Evolutionary conservation across 1,284 basidiomycete species (phyloP).

Genomic region (Moesziomyces sp.): DNA sequence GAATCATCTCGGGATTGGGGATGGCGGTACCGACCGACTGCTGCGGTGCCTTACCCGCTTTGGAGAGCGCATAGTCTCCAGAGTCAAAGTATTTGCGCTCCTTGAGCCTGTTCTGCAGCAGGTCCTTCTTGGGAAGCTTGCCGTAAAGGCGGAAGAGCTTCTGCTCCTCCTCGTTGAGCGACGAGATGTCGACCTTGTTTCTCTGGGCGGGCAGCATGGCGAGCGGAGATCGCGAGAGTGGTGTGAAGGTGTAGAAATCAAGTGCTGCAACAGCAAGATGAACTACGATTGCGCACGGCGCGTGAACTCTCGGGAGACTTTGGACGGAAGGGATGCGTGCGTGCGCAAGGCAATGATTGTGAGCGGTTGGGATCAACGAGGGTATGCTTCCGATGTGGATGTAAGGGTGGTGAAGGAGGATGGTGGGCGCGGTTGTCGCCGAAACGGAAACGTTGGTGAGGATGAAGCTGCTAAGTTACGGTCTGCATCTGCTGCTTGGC

Average conservation of each 20-base stretch:
- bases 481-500: too few species aligned
- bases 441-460: too few species aligned
- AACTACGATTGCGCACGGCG: too few species aligned
- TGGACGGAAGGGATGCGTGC: too few species aligned
- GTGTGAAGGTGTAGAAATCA: background rate
- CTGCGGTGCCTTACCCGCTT: constrained; percentile 88
- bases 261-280: too few species aligned
- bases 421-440: too few species aligned
- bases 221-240: background rate
- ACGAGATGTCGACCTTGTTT: constrained; percentile 92
- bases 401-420: too few species aligned
- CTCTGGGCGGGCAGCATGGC: constrained; percentile 82
- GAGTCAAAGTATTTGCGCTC: constrained; percentile 99
- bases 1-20: constrained; percentile 81
- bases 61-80: constrained; percentile 94
- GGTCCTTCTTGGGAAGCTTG: constrained; percentile 92
- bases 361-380: too few species aligned
- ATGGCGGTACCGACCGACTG: constrained; percentile 91
- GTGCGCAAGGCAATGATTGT: too few species aligned
- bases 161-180: constrained; percentile 88
- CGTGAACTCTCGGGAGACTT: too few species aligned
- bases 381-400: too few species aligned
- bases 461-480: too few species aligned
- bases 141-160: constrained; percentile 94
- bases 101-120: constrained; percentile 94